Percentiles rank a stretch among this genome's conserved stretches.
Evolutionary conservation across 2,329 filamentous ascomycete genomes (phyloP).

Genomic region (Exophiala sp.): DNA sequence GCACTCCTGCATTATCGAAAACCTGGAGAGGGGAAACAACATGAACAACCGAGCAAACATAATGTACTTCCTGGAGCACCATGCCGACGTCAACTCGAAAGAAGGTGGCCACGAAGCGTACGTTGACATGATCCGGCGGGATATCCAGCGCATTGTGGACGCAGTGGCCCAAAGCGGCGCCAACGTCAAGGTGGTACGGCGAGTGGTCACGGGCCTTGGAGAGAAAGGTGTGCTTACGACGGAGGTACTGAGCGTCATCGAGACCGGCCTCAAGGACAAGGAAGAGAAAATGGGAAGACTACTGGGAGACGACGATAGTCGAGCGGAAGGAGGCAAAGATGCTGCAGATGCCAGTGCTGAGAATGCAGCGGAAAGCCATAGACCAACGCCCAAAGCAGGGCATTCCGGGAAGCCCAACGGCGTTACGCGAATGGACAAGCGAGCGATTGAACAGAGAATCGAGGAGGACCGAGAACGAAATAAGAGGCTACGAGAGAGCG

Average conservation of each 20-base stretch:
- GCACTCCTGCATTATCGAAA: constrained; percentile 94
- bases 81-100: constrained; percentile 78
- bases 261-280: constrained; percentile 76
- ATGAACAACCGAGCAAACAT: constrained; percentile 98
- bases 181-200: constrained; percentile 88
- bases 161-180: constrained; percentile 85
- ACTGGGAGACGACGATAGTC: constrained; percentile 43
- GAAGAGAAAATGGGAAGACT: constrained; percentile 63
- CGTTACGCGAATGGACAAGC: constrained; percentile 64
- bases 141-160: constrained; percentile 87
- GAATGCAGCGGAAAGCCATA: constrained; percentile 33
- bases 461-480: constrained; percentile 95
- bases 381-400: constrained; percentile 25
- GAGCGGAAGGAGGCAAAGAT: constrained; percentile 29
- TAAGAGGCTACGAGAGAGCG: constrained; percentile 84
- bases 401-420: constrained; percentile 34
- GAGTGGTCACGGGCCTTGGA: constrained; percentile 69
- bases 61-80: constrained; percentile 97
- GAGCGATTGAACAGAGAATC: constrained; percentile 90
- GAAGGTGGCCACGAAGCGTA: constrained; percentile 71
- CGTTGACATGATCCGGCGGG: constrained; percentile 89
- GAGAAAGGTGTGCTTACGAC: constrained; percentile 68
- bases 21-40: constrained; percentile 75
- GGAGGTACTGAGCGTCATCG: constrained; percentile 73
- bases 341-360: constrained; percentile 25